Percentiles rank a stretch among this genome's conserved stretches.
phyloP scores from a whole-genome alignment of 2,329 filamentous ascomycete species.

The Coccinonectria pachysandricola region DNA sequence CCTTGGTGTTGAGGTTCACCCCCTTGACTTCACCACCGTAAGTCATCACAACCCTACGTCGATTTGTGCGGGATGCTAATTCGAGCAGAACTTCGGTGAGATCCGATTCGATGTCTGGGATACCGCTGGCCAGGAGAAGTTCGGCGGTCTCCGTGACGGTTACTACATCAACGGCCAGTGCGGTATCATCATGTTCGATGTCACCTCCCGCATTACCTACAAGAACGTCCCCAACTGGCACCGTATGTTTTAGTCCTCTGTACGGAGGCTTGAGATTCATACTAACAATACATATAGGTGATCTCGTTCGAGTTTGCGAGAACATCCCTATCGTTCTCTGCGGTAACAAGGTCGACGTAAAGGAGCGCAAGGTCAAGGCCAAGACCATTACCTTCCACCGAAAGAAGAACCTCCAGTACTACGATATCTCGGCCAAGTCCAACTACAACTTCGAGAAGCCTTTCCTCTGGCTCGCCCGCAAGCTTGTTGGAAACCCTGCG shows the following conservation, averaged over 20 bases:
- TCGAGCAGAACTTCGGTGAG: constrained; percentile 71
- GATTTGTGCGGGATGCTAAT: constrained; percentile 17
- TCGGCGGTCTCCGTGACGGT: constrained; percentile 95
- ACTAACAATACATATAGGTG: constrained; percentile 53
- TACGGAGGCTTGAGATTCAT: no score
- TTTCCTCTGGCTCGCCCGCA: constrained; percentile 98
- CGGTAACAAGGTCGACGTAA: constrained; percentile 99
- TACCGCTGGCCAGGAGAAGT: constrained; percentile 98
- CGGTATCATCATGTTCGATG: constrained; percentile 99
- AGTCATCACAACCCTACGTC: constrained; percentile 32
- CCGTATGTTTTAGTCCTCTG: no score
- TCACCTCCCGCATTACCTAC: constrained; percentile 98
- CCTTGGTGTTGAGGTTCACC: constrained; percentile 98
- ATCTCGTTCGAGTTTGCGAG: constrained; percentile 97
- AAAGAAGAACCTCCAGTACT: constrained; percentile 99
- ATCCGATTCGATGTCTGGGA: constrained; percentile 99
- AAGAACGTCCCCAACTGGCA: constrained; percentile 99
- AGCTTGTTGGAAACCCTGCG: constrained; percentile 85
- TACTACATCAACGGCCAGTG: constrained; percentile 99
- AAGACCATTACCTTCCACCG: constrained; percentile 99
- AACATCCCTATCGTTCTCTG: constrained; percentile 97
- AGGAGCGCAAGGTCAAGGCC: constrained; percentile 99
- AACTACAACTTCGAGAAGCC: constrained; percentile 99
- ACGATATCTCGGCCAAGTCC: constrained; percentile 98
- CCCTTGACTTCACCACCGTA: constrained; percentile 95